phyloP scores from a whole-genome alignment of 805 yeast species.

The Wickerhamiella spandovensis region DNA sequence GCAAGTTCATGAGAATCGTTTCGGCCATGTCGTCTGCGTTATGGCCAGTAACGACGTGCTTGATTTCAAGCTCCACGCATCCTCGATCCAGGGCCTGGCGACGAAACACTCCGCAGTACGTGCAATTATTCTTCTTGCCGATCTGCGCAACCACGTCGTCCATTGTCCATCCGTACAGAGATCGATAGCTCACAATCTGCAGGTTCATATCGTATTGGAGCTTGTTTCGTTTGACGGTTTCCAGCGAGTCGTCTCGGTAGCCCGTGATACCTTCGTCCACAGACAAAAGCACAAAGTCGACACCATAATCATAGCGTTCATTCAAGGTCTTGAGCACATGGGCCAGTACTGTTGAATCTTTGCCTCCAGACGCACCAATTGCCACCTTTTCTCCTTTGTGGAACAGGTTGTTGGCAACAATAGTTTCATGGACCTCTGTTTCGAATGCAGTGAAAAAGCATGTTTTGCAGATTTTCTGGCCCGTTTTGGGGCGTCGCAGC shows the following conservation, averaged over 20 bases:
- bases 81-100: conserved; percentile 96
- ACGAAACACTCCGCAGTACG: conserved; percentile 94
- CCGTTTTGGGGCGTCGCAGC: conserved; percentile 82
- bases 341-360: conserved; percentile 92
- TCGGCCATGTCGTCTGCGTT: conserved; percentile 99
- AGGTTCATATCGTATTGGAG: conserved; percentile 69
- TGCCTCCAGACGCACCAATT: conserved; percentile 98
- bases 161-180: conserved; percentile 95
- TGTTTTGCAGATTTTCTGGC: conserved; percentile 76
- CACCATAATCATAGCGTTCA: conserved; percentile 77
- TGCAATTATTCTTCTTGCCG: conserved; percentile 86
- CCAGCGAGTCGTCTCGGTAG: conserved; percentile 90
- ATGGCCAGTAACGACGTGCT: conserved; percentile 94
- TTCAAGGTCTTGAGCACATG: conserved; percentile 74
- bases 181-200: conserved; percentile 72
- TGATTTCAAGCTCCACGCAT: conserved; percentile 69
- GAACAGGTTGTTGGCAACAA: conserved; percentile 54
- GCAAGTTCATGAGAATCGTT: conserved; percentile 84
- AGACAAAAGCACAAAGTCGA: conserved; percentile 68
- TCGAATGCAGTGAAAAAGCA: conserved; percentile 89
- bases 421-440: conserved; percentile 89
- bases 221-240: conserved; percentile 90
- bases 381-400: conserved; percentile 77
- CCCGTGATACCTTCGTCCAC: conserved; percentile 97
- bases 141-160: conserved; percentile 93